Base-by-base conservation (phyloP, 805 yeast genomes). In the Teunomyces funiuensis region DNA sequence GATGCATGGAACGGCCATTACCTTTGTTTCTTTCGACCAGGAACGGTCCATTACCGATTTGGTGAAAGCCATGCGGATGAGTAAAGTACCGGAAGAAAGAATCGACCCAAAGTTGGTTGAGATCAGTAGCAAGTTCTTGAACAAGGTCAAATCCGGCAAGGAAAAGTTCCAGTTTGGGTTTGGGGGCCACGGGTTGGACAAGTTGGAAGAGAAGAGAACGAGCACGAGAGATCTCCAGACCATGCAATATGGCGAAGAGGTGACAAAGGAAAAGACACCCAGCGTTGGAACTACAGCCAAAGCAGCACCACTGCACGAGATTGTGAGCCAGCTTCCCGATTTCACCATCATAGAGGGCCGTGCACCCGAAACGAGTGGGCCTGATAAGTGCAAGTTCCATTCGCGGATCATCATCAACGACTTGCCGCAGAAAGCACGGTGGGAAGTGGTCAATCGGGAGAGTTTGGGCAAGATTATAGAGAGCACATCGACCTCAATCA, bases 161-260 rank as follows among this genome's bases (percentile, higher is more conserved):
- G 78, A 67, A 25, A 83, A 74, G 55, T 71, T 77, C 43, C 74
- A 78, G 18, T 77, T 80, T 41, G 99, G 99, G 0, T 93, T 89
- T 66, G 95, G 97, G 3, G 99, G 99, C 15, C 83, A 85, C 50
- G 98, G 98, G 1, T 70, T 90, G 39, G 91, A 83, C 33, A 84
- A 83, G 47, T 65, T 90, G 30, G 90, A 87, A 45, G 79, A 80
- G 44, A 60, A 72, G 6, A 64, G 93, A 43, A 76, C 76, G 31
- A 70, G 70, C 36, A 69, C 74, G 34, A 66, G 77, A 45, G 68
- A 67, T 41, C 43, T 73, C 22, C 84, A 83, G 51, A 63, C 78
- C 40, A 66, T 65, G 43, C 68, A 76, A 6, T 76, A 67, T 52
- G 80, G 76, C 15, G 76, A 63, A 20, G 56, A 41, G 4, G 48